Evolutionary conservation across 768 basidiomycete species (phyloP).

Genomic region (Suillus plorans): DNA sequence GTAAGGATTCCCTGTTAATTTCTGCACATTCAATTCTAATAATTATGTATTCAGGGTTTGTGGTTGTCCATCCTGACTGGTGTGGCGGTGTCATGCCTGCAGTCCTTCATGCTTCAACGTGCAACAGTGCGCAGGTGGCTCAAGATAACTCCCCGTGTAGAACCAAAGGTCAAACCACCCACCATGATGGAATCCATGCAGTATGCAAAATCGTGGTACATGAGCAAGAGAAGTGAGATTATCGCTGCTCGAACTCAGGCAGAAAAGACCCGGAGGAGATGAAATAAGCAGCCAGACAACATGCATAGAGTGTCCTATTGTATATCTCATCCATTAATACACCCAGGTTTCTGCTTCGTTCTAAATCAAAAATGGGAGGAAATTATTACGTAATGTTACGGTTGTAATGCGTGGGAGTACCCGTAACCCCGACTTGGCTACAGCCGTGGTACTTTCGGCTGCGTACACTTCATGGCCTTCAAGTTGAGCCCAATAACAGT

Average conservation of each 20-base stretch:
- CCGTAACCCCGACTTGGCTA: background rate
- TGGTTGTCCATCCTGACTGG: conserved; percentile 58
- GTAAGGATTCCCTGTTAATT: conserved; percentile 42
- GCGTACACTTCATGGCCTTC: conserved; percentile 33
- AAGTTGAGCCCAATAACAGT: conserved; percentile 36
- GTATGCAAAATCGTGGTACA: conserved; percentile 16
- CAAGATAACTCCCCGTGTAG: conserved; percentile 27
- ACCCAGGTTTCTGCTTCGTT: background rate
- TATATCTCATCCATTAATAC: conserved; percentile 3
- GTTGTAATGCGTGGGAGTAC: background rate
- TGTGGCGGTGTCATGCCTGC: conserved; percentile 43
- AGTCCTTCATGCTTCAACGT: conserved; percentile 45
- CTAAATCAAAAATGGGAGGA: background rate
- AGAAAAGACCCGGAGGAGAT: background rate
- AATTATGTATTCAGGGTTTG: conserved; percentile 43
- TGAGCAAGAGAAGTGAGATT: background rate
- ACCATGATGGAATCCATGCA: conserved; percentile 26
- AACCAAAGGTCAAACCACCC: conserved; percentile 18
- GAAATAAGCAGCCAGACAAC: background rate
- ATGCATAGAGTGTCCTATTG: background rate
- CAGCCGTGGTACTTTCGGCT: background rate
- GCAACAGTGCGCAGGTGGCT: conserved; percentile 41
- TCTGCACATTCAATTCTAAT: background rate
- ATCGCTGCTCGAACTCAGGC: background rate
- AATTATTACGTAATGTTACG: background rate